Evolutionary conservation across 148 eudicot species (phyloP).

Genomic region (Pouteria glomerata): DNA sequence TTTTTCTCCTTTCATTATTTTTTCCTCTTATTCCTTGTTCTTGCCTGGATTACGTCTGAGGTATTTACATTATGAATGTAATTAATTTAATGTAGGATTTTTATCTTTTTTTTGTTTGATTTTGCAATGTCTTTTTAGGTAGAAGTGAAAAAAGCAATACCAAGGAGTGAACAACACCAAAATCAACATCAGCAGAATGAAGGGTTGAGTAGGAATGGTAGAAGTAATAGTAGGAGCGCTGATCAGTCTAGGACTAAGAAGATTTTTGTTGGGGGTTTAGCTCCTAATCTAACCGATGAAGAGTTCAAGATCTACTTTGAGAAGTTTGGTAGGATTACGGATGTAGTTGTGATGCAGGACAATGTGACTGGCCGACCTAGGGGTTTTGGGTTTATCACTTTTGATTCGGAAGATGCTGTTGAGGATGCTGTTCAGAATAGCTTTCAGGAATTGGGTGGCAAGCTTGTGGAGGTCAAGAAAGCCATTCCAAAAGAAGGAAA

Average conservation of each 20-base stretch:
- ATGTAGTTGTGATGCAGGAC: constrained; percentile 90
- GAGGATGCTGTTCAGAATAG: constrained; percentile 49
- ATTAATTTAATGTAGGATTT: too few relatives aligned
- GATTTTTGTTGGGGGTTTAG: constrained; percentile 90
- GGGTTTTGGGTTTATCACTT: constrained; percentile 89
- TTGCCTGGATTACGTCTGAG: too few relatives aligned
- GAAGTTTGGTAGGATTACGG: constrained; percentile 72
- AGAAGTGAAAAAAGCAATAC: constrained; percentile 76
- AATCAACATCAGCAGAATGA: constrained; percentile 26
- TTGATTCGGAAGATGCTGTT: constrained; percentile 74
- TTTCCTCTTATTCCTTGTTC: too few relatives aligned
- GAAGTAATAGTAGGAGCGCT: constrained; percentile 24
- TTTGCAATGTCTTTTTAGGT: constrained; percentile 41
- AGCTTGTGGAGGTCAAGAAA: constrained; percentile 77
- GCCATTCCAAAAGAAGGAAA: constrained; percentile 62
- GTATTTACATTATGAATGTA: too few relatives aligned
- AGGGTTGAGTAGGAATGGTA: constrained; percentile 29
- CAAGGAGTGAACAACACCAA: constrained; percentile 56
- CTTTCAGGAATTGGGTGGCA: constrained; percentile 68
- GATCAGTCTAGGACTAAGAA: constrained; percentile 52
- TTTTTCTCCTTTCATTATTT: background rate
- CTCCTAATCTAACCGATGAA: constrained; percentile 64
- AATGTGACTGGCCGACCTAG: constrained; percentile 65
- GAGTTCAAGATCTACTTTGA: constrained; percentile 71
- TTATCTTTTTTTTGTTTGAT: constrained; percentile 7